Conservation (phyloP, 1,284 basidiomycete species). For the Sporisorium reilianum region DNA sequence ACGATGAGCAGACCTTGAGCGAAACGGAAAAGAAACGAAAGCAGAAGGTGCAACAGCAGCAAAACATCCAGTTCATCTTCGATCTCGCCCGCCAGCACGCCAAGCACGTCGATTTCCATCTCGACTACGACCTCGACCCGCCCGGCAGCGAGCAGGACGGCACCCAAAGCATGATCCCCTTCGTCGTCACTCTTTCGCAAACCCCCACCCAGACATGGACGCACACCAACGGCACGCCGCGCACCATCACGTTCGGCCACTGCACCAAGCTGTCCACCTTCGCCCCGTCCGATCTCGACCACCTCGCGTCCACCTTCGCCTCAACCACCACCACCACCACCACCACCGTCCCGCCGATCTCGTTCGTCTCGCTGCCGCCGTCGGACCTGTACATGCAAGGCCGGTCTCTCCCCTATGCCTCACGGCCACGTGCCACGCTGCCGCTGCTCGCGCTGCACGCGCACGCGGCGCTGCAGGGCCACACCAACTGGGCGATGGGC, state of each 20-base stretch:
- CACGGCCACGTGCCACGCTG: slow-evolving; percentile 30
- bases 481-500: slow-evolving; percentile 29
- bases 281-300: slow-evolving; percentile 8
- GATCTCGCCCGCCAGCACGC: slow-evolving; percentile 15
- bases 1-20: background rate
- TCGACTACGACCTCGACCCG: slow-evolving; percentile 48
- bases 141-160: slow-evolving; percentile 6
- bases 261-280: slow-evolving; percentile 46
- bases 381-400: slow-evolving; percentile 56
- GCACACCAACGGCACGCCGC: background rate
- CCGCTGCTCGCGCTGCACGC: slow-evolving; percentile 21
- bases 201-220: background rate
- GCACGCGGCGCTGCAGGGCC: background rate
- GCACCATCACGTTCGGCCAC: slow-evolving; percentile 39
- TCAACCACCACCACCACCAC: too few relatives aligned
- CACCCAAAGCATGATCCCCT: slow-evolving; percentile 16
- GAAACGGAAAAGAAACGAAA: background rate
- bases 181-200: slow-evolving; percentile 7
- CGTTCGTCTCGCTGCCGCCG: slow-evolving; percentile 36
- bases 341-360: background rate
- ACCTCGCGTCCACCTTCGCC: slow-evolving; percentile 7
- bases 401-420: slow-evolving; percentile 21
- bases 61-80: slow-evolving; percentile 27
- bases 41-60: slow-evolving; percentile 13
- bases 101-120: slow-evolving; percentile 52